phyloP scores from a whole-genome alignment of 257 asterid species.

The Datura wrightii region DNA sequence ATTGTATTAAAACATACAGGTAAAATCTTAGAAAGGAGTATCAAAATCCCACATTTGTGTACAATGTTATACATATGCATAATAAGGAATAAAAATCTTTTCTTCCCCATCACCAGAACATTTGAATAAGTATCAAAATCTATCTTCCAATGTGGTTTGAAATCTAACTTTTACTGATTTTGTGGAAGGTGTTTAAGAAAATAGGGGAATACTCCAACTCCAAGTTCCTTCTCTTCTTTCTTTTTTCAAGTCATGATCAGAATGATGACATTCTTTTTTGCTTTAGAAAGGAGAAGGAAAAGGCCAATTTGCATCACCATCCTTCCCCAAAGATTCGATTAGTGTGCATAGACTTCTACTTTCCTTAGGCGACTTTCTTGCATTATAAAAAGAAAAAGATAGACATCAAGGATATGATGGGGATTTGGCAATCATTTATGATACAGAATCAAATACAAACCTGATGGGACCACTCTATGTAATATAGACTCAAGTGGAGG shows the following conservation, averaged over 20 bases:
- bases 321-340: too few species aligned
- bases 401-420: neutral
- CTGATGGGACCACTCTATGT: neutral
- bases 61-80: neutral
- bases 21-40: neutral
- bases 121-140: neutral
- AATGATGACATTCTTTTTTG: too few species aligned
- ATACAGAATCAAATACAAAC: neutral
- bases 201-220: neutral
- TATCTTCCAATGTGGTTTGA: neutral
- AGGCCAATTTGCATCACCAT: too few species aligned
- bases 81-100: neutral
- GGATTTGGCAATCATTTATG: neutral
- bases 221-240: too few species aligned
- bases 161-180: too few species aligned
- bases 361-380: too few species aligned
- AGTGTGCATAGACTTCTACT: too few species aligned
- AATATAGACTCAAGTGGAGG: neutral
- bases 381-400: neutral
- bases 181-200: neutral
- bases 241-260: too few species aligned
- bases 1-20: neutral
- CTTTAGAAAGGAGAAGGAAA: too few species aligned
- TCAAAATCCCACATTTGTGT: neutral
- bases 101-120: neutral